Evolutionary conservation across 2,329 filamentous ascomycete species (phyloP), one percentile per base, ranked within the genome.

Genomic region (Pseudogymnoascus sp.): DNA sequence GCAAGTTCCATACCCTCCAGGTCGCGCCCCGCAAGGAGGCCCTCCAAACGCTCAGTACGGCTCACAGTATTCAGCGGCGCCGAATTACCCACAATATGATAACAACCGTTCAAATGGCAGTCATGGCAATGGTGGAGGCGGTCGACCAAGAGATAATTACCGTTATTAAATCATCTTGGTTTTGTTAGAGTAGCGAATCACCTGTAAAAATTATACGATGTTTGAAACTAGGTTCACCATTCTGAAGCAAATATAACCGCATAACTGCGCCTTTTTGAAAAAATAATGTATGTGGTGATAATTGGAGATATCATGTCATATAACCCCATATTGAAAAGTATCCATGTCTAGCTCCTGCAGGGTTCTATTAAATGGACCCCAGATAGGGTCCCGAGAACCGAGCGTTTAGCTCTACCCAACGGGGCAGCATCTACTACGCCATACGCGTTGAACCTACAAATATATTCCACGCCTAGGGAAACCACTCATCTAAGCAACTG

Each of bases 11-110:
- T 62, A 62, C 40, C 21, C 37, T 62, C 47, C 61, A 18, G 37
- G 61, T n/a, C 61, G 66, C 51, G 65, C 67, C 8, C 68, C 69
- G 64, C 64, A 61, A 26, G 67, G 61, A 39, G 29, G 51, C 14
- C 31, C 36, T 1, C 21, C 47, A 31, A 54, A 31, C 23, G 2
- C 29, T 34, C 39, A 62, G 39, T 60, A 62, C 16, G 39, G 45
- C 12, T 34, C 61, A 60, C 39, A 57, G 21, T 68, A 67, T 59
- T 37, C 59, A 29, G 69, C 67, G 29, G 67, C 68, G 5, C 65
- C 68, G 1, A 64, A 66, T 16, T 31, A 51, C 39, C 42, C 61
- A 21, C 51, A 61, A 16, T 70, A 72, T 31, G 59, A 31, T 40
- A 61, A 40, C 59, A 61, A 40, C 12, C 36, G 59, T 42, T 26